These are phyloP conservation scores for Dendrothele bispora DNA, from an alignment of 768 basidiomycete species.

Conservation along the genomic window DNA sequence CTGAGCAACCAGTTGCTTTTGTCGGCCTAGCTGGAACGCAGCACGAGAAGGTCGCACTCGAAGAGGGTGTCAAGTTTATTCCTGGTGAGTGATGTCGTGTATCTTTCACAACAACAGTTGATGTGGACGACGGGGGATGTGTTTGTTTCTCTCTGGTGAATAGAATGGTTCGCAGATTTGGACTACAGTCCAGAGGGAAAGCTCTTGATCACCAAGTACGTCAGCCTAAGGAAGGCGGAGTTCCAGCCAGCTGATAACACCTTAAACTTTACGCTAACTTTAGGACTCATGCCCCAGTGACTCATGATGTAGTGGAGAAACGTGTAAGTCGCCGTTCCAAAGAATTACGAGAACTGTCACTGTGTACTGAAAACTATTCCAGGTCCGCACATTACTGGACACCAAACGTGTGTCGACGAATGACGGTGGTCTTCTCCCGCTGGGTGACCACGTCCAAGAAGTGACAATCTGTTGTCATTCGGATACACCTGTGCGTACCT, in stretches of 20 bases:
- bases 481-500: slow-evolving; percentile 53
- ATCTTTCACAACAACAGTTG: background rate
- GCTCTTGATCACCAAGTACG: slow-evolving; percentile 61
- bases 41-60: slow-evolving; percentile 57
- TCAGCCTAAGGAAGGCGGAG: no score
- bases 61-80: slow-evolving; percentile 58
- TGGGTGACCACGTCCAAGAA: slow-evolving; percentile 43
- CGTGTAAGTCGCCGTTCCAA: slow-evolving; percentile 33
- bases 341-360: background rate
- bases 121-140: background rate
- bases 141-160: background rate
- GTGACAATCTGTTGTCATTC: slow-evolving; percentile 69
- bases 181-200: slow-evolving; percentile 58
- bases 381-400: slow-evolving; percentile 47
- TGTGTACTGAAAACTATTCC: background rate
- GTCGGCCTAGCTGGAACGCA: slow-evolving; percentile 64
- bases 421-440: slow-evolving; percentile 37
- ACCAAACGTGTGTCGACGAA: slow-evolving; percentile 49
- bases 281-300: slow-evolving; percentile 52
- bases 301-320: slow-evolving; percentile 37
- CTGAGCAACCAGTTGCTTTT: slow-evolving; percentile 45
- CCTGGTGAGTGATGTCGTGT: slow-evolving; percentile 39
- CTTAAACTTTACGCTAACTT: background rate
- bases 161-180: slow-evolving; percentile 70
- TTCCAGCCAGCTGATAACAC: background rate